These are phyloP conservation scores for Pythium monospermum DNA, from an alignment of 352 stramenopile genomes.

Conservation along the genomic window DNA sequence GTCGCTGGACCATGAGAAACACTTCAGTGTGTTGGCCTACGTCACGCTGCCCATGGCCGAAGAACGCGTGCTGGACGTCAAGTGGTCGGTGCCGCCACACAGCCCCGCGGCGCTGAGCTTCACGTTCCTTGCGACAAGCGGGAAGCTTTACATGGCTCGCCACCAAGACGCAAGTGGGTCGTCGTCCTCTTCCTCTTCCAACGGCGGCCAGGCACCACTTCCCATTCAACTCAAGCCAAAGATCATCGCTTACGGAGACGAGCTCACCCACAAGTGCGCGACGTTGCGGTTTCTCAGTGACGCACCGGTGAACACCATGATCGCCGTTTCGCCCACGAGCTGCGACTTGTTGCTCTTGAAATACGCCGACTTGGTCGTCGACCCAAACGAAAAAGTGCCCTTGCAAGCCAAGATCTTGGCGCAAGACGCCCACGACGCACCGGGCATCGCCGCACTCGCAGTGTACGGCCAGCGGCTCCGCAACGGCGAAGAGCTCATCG, in stretches of 20 bases:
- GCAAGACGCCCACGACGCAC: conserved; percentile 42
- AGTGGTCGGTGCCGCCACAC: conserved; percentile 43
- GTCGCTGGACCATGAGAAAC: conserved; percentile 64
- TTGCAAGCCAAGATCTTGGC: conserved; percentile 51
- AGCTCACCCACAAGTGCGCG: conserved; percentile 32
- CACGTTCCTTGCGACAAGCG: conserved; percentile 48
- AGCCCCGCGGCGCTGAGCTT: conserved; percentile 39
- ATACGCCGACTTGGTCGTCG: conserved; percentile 42
- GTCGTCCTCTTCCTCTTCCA: not conserved
- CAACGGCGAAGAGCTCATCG: conserved; percentile 52
- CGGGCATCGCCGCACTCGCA: conserved; percentile 42
- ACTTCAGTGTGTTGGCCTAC: conserved; percentile 60
- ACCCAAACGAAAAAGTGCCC: conserved; percentile 41
- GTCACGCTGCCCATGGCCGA: conserved; percentile 25
- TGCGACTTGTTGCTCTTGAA: conserved; percentile 49
- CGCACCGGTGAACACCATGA: conserved; percentile 44
- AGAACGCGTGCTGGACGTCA: conserved; percentile 50
- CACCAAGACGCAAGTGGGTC: conserved; percentile 26
- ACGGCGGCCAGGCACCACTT: not conserved
- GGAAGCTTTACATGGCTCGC: conserved; percentile 42
- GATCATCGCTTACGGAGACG: conserved; percentile 42
- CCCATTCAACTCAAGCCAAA: conserved; percentile 31
- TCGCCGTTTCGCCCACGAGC: conserved; percentile 29
- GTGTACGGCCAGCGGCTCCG: conserved; percentile 36
- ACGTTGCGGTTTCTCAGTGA: conserved; percentile 39